Conservation (phyloP, 805 yeast genomes). For the Dipodascopsis uninucleata region DNA sequence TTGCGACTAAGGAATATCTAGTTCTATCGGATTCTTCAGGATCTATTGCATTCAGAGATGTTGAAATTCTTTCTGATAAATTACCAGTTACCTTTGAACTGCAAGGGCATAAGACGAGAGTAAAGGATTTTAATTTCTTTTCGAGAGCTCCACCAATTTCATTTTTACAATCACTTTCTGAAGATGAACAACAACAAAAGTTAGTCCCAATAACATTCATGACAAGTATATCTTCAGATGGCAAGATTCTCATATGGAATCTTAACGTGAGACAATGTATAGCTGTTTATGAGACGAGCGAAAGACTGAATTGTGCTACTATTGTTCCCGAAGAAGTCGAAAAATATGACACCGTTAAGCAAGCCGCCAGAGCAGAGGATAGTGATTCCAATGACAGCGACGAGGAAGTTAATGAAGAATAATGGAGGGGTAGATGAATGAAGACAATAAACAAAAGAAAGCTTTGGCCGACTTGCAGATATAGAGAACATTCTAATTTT, state of each 20-base stretch:
- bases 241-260: constrained; percentile 90
- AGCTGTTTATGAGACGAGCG: constrained; percentile 88
- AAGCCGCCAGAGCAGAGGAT: too few relatives aligned
- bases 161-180: neutral
- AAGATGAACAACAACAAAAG: neutral
- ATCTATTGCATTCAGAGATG: constrained; percentile 53
- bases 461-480: too few relatives aligned
- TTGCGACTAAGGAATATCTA: constrained; percentile 47
- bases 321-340: constrained; percentile 72
- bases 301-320: constrained; percentile 81
- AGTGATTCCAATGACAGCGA: neutral
- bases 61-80: constrained; percentile 24
- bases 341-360: constrained; percentile 41
- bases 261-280: constrained; percentile 64
- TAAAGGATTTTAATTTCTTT: constrained; percentile 65
- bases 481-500: neutral
- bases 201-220: constrained; percentile 46
- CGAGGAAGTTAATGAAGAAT: constrained; percentile 4
- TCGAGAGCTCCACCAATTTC: constrained; percentile 9
- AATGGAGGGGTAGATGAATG: neutral
- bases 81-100: constrained; percentile 47
- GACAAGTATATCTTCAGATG: constrained; percentile 87
- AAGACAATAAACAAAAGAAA: too few relatives aligned
- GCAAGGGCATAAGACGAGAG: constrained; percentile 79
- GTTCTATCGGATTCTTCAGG: constrained; percentile 74